A percentile compares a stretch with the other conserved stretches of the same genome.
phyloP scores from a whole-genome alignment of 306 rosid genomes.

The Medicago arabica region DNA sequence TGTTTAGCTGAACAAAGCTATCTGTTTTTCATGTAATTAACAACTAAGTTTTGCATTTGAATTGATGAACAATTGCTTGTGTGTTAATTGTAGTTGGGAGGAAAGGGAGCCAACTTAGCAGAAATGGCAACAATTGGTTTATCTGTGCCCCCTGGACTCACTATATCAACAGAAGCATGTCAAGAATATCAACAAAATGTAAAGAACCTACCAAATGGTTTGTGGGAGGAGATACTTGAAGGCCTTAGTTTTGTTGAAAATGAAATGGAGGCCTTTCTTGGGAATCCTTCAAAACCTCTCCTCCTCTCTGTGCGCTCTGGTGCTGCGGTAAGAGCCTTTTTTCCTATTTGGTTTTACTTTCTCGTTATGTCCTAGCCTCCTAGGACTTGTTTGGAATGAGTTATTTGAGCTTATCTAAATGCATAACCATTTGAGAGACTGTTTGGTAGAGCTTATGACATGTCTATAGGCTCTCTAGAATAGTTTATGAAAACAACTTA shows the following conservation, averaged over 20 bases:
- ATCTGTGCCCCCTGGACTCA: slow-evolving; percentile 94
- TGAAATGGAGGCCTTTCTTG: slow-evolving; percentile 80
- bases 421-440: background rate
- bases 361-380: background rate
- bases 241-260: slow-evolving; percentile 68
- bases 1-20: slow-evolving; percentile 30
- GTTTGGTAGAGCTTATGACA: background rate
- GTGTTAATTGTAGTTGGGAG: slow-evolving; percentile 71
- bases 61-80: slow-evolving; percentile 30
- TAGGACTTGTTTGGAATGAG: background rate
- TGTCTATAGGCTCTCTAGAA: no score
- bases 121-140: slow-evolving; percentile 97
- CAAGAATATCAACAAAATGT: slow-evolving; percentile 85
- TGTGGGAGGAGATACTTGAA: slow-evolving; percentile 88
- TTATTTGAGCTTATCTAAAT: background rate
- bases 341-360: slow-evolving; percentile 15
- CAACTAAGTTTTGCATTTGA: slow-evolving; percentile 24
- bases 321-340: slow-evolving; percentile 72
- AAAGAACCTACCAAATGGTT: slow-evolving; percentile 60
- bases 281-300: slow-evolving; percentile 86
- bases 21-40: background rate
- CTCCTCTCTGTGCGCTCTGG: slow-evolving; percentile 95
- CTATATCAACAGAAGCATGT: slow-evolving; percentile 96
- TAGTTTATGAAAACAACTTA: background rate
- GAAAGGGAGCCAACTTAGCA: slow-evolving; percentile 97